Conservation (phyloP, 129 eudicot species). For the Artemisia tridentata region DNA sequence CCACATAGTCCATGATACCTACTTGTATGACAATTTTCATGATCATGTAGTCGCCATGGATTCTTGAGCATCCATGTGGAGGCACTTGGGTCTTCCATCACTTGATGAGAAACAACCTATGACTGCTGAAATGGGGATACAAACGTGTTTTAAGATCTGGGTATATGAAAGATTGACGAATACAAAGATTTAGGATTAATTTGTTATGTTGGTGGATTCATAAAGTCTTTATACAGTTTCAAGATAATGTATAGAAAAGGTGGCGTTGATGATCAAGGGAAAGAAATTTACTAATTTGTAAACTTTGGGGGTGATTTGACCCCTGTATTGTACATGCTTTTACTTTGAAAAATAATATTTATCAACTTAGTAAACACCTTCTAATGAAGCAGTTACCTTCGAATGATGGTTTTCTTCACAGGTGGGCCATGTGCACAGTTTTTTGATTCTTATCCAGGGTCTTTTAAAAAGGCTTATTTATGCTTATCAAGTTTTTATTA, state of each 20-base stretch:
- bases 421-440: too few relatives aligned
- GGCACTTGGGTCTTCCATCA: neutral
- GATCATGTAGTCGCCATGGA: conserved; percentile 20
- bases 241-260: conserved; percentile 33
- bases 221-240: conserved; percentile 12
- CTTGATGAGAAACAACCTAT: conserved; percentile 1
- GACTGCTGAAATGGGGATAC: conserved; percentile 17
- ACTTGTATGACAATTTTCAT: neutral
- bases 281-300: conserved; percentile 21
- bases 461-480: too few relatives aligned
- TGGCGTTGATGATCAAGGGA: conserved; percentile 19
- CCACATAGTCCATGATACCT: too few relatives aligned
- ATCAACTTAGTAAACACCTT: neutral
- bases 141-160: conserved; percentile 14
- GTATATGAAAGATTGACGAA: conserved; percentile 14
- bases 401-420: too few relatives aligned
- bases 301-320: conserved; percentile 21
- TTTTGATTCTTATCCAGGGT: too few relatives aligned
- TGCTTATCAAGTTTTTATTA: too few relatives aligned
- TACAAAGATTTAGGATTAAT: conserved; percentile 23
- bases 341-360: conserved; percentile 23
- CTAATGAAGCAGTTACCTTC: neutral
- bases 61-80: neutral
- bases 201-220: conserved; percentile 20
- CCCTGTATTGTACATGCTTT: conserved; percentile 23